Evolutionary conservation across 306 rosid genomes (phyloP), one percentile per base, ranked within the genome.

Genomic region (Quercus mongolica): DNA sequence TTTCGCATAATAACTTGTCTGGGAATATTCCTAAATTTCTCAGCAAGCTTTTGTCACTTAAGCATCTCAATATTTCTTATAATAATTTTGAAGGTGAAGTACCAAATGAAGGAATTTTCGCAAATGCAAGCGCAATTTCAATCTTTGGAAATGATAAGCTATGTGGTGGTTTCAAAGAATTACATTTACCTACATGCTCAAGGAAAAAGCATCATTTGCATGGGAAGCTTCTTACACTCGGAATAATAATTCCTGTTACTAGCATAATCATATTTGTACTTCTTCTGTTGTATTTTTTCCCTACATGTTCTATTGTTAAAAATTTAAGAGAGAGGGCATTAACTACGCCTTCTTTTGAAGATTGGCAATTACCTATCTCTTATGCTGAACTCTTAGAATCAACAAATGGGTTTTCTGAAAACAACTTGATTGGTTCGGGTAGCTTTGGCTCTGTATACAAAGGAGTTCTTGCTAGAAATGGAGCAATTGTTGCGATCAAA

Each of bases 401-500:
- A 57, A 85, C 89, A 5, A 78, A 78, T 8, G 84, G 85, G 4
- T 88, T 88, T 76, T 83, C 87, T 4, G 11, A 17, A 4, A 80
- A 72, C 25, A 85, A 85, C 67, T 23, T 88, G 63, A 77, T 87
- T 31, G 88, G 87, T 15, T 70, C 41, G 3, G 85, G 88, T 76
- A 79, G 84, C 57, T 87, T 85, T 76, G 84, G 87, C 67, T 83
- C 74, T 71, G 85, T 83, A 2, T 86, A 86, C 59, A 86, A 80
- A 78, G 89, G 87, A 69, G 80, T 35, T 5, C 81, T 86, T 51
- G 4, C 80, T 31, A 7, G 38, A 0, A 77, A 77, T 51, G 81
- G 35, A 64, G 51, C 80, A 62, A 44, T 2, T 49, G 73, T 86
- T 23, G 89, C 89, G 19, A 15, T 86, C 6, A 86, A 86, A 74